phyloP scores from a whole-genome alignment of 2,329 filamentous ascomycete species.

The Aspergillus japonicus region DNA sequence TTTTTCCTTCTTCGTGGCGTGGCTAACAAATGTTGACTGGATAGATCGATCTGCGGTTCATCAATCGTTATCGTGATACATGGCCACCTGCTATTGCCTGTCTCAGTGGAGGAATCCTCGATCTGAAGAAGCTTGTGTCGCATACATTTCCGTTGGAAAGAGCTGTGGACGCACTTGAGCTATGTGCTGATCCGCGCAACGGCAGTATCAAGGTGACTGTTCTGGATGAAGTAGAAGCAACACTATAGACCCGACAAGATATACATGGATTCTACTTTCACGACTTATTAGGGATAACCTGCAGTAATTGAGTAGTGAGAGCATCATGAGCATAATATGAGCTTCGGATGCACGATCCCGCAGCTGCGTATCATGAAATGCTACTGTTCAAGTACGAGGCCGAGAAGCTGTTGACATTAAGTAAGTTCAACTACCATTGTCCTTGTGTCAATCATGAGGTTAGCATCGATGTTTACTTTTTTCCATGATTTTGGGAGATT shows the following conservation, averaged over 20 bases:
- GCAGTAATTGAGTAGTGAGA: too few relatives aligned
- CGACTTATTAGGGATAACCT: too few relatives aligned
- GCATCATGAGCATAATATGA: too few relatives aligned
- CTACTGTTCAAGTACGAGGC: too few relatives aligned
- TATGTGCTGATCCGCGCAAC: conserved; percentile 53
- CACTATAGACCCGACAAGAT: background rate
- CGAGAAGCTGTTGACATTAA: too few relatives aligned
- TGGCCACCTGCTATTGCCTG: conserved; percentile 66
- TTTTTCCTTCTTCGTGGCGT: background rate
- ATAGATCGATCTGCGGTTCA: conserved; percentile 67
- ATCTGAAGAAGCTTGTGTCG: conserved; percentile 62
- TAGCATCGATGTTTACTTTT: too few relatives aligned
- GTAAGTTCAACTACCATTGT: too few relatives aligned
- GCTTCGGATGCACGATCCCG: too few relatives aligned
- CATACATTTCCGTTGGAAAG: conserved; percentile 63
- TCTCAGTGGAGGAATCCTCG: conserved; percentile 58
- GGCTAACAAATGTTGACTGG: background rate
- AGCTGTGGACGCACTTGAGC: conserved; percentile 57
- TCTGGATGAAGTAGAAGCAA: conserved; percentile 48
- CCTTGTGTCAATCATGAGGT: too few relatives aligned
- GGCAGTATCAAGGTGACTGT: conserved; percentile 63
- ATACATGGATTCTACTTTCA: background rate
- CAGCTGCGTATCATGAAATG: too few relatives aligned
- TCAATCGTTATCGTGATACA: conserved; percentile 68
- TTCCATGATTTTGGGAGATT: too few relatives aligned